Evolutionary conservation across 441 rosid species (phyloP).

Genomic region (Gossypium davidsonii): DNA sequence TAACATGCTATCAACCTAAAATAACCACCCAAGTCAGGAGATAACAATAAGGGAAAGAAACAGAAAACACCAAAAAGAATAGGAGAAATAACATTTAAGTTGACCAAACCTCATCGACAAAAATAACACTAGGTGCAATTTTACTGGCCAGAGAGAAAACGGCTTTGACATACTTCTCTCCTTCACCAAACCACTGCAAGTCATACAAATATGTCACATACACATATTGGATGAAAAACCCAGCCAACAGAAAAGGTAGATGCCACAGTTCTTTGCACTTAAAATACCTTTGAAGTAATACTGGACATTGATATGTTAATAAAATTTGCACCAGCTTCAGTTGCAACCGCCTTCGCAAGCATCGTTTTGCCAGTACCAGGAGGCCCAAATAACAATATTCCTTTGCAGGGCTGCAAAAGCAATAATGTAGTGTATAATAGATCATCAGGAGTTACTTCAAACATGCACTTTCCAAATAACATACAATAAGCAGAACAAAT

Average conservation of each 20-base stretch:
- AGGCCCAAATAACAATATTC: slow-evolving; percentile 94
- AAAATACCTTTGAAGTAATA: slow-evolving; percentile 89
- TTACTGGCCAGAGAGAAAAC: slow-evolving; percentile 98
- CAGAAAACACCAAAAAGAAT: background rate
- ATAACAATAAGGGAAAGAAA: slow-evolving; percentile 2
- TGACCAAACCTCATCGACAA: slow-evolving; percentile 88
- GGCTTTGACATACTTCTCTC: slow-evolving; percentile 95
- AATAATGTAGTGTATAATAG: slow-evolving; percentile 5
- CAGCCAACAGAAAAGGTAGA: background rate
- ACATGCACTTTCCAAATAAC: background rate
- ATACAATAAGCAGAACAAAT: background rate
- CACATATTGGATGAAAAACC: background rate
- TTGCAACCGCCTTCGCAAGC: slow-evolving; percentile 99
- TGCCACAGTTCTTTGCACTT: background rate
- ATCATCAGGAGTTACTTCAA: background rate
- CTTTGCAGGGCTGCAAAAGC: slow-evolving; percentile 68
- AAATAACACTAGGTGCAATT: slow-evolving; percentile 92
- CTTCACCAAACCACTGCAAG: slow-evolving; percentile 99
- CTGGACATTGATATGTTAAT: slow-evolving; percentile 99
- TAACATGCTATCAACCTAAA: slow-evolving; percentile 97
- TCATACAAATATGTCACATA: slow-evolving; percentile 16
- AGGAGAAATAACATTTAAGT: background rate
- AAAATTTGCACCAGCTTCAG: slow-evolving; percentile 98
- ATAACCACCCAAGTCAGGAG: slow-evolving; percentile 4
- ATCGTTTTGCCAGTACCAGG: slow-evolving; percentile 99